These are phyloP conservation scores for Aspergillus egyptiacus DNA, from an alignment of 495 filamentous ascomycete genomes.

Conservation along the genomic window DNA sequence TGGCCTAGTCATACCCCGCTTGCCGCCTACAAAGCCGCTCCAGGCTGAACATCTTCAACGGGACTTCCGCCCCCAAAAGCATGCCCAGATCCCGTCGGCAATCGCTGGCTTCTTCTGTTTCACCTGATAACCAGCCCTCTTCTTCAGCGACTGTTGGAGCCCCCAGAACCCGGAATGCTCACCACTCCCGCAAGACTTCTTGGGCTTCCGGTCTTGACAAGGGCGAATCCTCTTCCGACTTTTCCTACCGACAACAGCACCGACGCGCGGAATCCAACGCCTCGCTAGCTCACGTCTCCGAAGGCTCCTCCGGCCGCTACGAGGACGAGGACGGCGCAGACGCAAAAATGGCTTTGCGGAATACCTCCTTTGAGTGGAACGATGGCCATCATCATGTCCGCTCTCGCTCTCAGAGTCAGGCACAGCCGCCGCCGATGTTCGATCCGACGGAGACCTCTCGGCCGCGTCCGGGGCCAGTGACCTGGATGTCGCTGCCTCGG, in stretches of 20 bases:
- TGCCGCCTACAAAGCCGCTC: slow-evolving; percentile 10
- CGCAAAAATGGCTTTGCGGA: slow-evolving; percentile 28
- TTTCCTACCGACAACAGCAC: slow-evolving; percentile 21
- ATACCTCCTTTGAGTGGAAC: slow-evolving; percentile 36
- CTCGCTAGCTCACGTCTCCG: slow-evolving; percentile 34
- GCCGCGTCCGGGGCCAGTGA: slow-evolving; percentile 39
- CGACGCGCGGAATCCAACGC: slow-evolving; percentile 36
- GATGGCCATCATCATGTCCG: slow-evolving; percentile 25
- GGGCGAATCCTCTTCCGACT: slow-evolving; percentile 25
- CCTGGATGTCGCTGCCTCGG: slow-evolving; percentile 63
- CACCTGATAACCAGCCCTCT: slow-evolving; percentile 8
- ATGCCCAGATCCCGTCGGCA: slow-evolving; percentile 19
- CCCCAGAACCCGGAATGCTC: slow-evolving; percentile 28
- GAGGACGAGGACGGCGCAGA: slow-evolving; percentile 23
- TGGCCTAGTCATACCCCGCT: slow-evolving; percentile 1
- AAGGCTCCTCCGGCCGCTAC: slow-evolving; percentile 27
- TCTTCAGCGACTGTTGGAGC: slow-evolving; percentile 8
- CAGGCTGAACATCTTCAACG: background rate
- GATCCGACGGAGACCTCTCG: slow-evolving; percentile 10
- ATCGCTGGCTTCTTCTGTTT: slow-evolving; percentile 13
- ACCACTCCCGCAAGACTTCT: slow-evolving; percentile 37
- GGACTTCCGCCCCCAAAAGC: slow-evolving; percentile 9
- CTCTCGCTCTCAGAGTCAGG: slow-evolving; percentile 34
- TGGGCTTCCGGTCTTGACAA: slow-evolving; percentile 37
- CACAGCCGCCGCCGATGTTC: slow-evolving; percentile 19